Base-by-base conservation (phyloP, 208 protist genomes). In the Crithidia bombi region DNA sequence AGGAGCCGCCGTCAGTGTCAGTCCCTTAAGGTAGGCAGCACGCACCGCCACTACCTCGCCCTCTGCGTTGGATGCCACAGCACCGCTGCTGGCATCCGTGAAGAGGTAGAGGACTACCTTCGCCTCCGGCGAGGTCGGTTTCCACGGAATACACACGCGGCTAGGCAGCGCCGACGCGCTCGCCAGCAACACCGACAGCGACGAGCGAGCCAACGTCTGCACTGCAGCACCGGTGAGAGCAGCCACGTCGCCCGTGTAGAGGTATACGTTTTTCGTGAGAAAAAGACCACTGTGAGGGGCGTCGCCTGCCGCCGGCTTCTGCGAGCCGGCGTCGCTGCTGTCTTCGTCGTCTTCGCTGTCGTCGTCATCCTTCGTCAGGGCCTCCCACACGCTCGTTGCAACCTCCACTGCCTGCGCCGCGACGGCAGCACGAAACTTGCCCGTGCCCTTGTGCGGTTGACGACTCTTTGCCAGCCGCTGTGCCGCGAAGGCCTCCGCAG, bases 131-230 rank as follows among this genome's bases (percentile, higher is more conserved):
- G 64, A 65, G 5, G 67, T 17, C 19, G 68, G 65, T 17, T 67
- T 44, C 61, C 74, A 65, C 14, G 82, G 85, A 25, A 88, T 73
- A 28, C 81, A 66, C 38, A 86, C 74, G 43, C 82, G 85, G n/a
- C 74, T 65, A 3, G 85, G 85, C 43, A 91, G 65, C 4, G 75
- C 58, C 19, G 73, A 76, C 33, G 82, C 69, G 28, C 47, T 54
- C 11, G 78, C 43, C 67, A 88, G 74, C n/a, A 91, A 58, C 36
- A 81, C 69, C 55, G 61, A 49, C 25, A 88, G 75, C 0, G 71
- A 73, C 1, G 35, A 28, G 19, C 33, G 23, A 12, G 63, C 15
- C 47, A 65, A n/a, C 35, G 41, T 36, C 47, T 74, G 71, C 14
- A 46, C 49, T 2, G 64, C 63, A 5, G 54, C 56, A 6, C 26